Conservation (phyloP, 106 monocot species). For the Ottelia alismoides region DNA sequence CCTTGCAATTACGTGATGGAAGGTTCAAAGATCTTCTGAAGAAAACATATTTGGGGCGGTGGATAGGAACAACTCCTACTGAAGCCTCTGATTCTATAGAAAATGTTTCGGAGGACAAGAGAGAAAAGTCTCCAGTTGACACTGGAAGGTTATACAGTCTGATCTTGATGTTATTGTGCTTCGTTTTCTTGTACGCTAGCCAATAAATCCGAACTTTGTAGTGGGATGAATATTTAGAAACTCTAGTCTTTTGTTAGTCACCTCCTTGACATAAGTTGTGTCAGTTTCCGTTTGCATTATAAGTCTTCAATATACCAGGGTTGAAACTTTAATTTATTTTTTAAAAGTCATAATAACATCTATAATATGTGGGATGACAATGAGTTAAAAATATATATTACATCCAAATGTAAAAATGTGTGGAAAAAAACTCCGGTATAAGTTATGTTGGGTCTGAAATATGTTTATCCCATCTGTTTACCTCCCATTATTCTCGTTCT, state of each 20-base stretch:
- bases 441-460: no score
- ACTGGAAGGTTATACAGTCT: conserved; percentile 38
- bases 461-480: no score
- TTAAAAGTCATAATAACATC: background rate
- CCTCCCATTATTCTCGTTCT: no score
- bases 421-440: background rate
- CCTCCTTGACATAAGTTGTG: no score
- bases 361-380: background rate
- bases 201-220: background rate
- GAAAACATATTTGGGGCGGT: conserved; percentile 50
- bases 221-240: no score
- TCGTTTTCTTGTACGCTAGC: background rate
- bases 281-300: no score
- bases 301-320: background rate
- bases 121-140: conserved; percentile 23
- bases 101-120: conserved; percentile 9
- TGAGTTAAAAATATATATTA: background rate
- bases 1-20: conserved; percentile 35
- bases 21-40: conserved; percentile 62
- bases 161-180: background rate
- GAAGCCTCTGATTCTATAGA: no score
- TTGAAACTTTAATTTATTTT: background rate
- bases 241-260: no score
- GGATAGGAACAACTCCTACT: conserved; percentile 39
- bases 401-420: background rate